Evolutionary conservation across 164 flowering plant genomes (phyloP).

Genomic region (Tetracentron sinense): DNA sequence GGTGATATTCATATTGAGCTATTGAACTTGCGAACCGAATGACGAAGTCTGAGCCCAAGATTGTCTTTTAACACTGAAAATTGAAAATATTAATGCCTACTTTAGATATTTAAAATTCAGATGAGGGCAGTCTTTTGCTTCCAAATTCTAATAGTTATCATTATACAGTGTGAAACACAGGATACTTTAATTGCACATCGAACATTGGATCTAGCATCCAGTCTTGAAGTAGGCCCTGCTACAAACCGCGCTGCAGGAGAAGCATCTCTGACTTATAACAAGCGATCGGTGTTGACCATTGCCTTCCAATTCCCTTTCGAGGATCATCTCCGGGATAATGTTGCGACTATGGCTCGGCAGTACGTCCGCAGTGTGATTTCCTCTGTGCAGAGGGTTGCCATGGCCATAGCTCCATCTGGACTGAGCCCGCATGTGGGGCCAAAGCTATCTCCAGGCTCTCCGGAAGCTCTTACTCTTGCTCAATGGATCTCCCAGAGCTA

Average conservation of each 20-base stretch:
- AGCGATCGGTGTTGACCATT: conserved; percentile 75
- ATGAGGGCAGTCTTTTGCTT: background rate
- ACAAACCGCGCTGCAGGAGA: conserved; percentile 38
- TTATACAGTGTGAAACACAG: conserved; percentile 36
- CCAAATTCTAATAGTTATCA: conserved; percentile 11
- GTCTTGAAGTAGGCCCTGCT: conserved; percentile 79
- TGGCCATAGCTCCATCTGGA: conserved; percentile 82
- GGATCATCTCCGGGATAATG: conserved; percentile 60
- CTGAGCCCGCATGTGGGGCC: conserved; percentile 47
- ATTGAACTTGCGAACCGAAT: too few species aligned
- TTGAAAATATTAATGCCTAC: background rate
- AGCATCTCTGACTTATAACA: conserved; percentile 28
- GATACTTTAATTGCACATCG: conserved; percentile 49
- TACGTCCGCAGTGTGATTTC: conserved; percentile 87
- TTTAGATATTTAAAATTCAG: too few species aligned
- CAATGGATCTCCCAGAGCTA: conserved; percentile 95
- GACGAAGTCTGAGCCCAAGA: too few species aligned
- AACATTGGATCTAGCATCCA: conserved; percentile 86
- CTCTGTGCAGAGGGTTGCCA: conserved; percentile 88
- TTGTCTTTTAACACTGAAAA: background rate
- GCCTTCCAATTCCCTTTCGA: conserved; percentile 97
- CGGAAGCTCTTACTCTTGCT: conserved; percentile 81
- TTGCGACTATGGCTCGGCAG: conserved; percentile 87
- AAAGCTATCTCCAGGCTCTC: conserved; percentile 66
- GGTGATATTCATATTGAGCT: too few species aligned